phyloP scores from a whole-genome alignment of 1,284 basidiomycete genomes.

The Marasmius oreades region DNA sequence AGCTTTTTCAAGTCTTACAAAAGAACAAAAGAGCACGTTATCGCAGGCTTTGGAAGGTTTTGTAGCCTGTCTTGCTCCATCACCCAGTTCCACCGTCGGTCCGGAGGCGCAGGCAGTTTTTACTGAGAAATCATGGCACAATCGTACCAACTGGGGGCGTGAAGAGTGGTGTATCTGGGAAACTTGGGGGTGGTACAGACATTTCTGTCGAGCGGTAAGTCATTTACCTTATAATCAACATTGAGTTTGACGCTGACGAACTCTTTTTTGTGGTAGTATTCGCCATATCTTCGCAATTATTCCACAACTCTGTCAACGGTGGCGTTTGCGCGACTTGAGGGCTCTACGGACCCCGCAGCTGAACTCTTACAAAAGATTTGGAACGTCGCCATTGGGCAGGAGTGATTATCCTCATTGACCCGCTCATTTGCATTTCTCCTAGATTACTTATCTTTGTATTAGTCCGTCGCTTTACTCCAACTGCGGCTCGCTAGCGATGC shows the following conservation, averaged over 20 bases:
- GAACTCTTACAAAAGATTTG: constrained; percentile 62
- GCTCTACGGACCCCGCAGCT: constrained; percentile 51
- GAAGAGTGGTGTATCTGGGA: constrained; percentile 80
- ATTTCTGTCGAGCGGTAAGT: constrained; percentile 77
- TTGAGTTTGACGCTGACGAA: not conserved
- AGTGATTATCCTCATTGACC: constrained; percentile 17
- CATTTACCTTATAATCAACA: not conserved
- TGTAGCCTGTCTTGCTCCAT: constrained; percentile 53
- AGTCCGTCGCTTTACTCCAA: not conserved
- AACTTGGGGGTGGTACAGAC: constrained; percentile 84
- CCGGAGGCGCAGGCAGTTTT: constrained; percentile 47
- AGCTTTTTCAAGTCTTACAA: constrained; percentile 65
- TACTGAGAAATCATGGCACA: constrained; percentile 61
- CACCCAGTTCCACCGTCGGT: constrained; percentile 37
- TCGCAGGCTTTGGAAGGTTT: constrained; percentile 70
- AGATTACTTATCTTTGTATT: not conserved
- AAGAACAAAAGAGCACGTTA: constrained; percentile 71
- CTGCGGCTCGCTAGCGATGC: too few species aligned
- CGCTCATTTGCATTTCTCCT: not conserved
- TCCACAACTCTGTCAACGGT: constrained; percentile 61
- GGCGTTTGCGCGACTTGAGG: constrained; percentile 59
- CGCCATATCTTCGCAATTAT: constrained; percentile 71
- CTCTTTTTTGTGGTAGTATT: constrained; percentile 46
- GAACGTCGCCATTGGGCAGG: constrained; percentile 65
- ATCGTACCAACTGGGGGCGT: constrained; percentile 62